Percentiles rank a stretch among this genome's conserved stretches.
These are phyloP conservation scores for Pythium rhizo-oryzae DNA, from an alignment of 352 stramenopile species.

Conservation along the genomic window DNA sequence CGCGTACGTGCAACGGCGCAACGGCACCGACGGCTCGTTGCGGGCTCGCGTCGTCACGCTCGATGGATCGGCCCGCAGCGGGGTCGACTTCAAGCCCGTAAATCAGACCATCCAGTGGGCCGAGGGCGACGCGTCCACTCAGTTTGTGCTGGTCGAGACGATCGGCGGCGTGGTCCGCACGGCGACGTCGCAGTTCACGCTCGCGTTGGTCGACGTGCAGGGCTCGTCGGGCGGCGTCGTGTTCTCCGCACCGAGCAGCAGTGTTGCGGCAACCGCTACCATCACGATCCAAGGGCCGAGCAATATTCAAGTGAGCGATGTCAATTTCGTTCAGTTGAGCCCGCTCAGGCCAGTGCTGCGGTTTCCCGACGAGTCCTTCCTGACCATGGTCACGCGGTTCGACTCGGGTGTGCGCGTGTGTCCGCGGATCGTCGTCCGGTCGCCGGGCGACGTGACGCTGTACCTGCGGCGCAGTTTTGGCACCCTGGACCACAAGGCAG, in stretches of 20 bases:
- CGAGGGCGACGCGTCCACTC: slow-evolving; percentile 53
- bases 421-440: slow-evolving; percentile 40
- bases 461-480: slow-evolving; percentile 57
- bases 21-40: slow-evolving; percentile 49
- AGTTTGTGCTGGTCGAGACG: slow-evolving; percentile 50
- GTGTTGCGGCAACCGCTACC: slow-evolving; percentile 39
- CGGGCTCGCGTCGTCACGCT: slow-evolving; percentile 47
- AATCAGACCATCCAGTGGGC: slow-evolving; percentile 44
- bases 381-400: slow-evolving; percentile 46
- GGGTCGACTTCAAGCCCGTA: slow-evolving; percentile 55
- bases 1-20: slow-evolving; percentile 56
- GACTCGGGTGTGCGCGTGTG: slow-evolving; percentile 60
- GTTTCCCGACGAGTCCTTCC: slow-evolving; percentile 49
- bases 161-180: slow-evolving; percentile 39
- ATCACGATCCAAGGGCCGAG: slow-evolving; percentile 49
- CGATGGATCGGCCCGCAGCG: slow-evolving; percentile 47
- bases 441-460: slow-evolving; percentile 43
- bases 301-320: slow-evolving; percentile 41
- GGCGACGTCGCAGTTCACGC: slow-evolving; percentile 33
- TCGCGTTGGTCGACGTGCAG: slow-evolving; percentile 39
- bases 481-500: slow-evolving; percentile 29
- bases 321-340: slow-evolving; percentile 54
- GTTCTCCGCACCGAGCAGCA: slow-evolving; percentile 19
- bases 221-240: slow-evolving; percentile 17
- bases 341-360: slow-evolving; percentile 39